Conservation (phyloP, 2,329 filamentous ascomycete genomes). For the Phoma herbarum region DNA sequence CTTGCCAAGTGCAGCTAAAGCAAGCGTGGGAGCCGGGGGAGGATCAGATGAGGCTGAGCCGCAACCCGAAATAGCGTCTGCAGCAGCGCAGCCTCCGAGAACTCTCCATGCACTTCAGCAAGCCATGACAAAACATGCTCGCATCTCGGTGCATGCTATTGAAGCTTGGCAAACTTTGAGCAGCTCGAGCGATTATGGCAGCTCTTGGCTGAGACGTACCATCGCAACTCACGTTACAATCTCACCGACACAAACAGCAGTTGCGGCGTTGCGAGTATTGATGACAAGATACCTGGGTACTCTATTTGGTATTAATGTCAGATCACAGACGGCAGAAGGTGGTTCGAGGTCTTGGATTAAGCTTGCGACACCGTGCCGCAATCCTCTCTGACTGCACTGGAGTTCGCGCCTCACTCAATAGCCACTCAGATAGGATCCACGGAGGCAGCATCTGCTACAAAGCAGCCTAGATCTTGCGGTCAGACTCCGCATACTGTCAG, state of each 20-base stretch:
- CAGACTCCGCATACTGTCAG: conserved; percentile 4
- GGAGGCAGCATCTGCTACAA: neutral
- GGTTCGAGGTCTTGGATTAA: neutral
- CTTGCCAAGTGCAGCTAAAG: conserved; percentile 1
- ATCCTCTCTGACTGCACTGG: conserved; percentile 6
- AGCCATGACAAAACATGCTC: conserved; percentile 4
- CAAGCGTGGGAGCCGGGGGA: conserved; percentile 9
- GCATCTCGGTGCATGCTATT: neutral
- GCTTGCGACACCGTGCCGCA: conserved; percentile 14
- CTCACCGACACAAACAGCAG: neutral
- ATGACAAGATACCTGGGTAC: neutral
- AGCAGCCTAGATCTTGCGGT: conserved; percentile 4
- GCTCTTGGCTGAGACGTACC: neutral
- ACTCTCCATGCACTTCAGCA: conserved; percentile 5
- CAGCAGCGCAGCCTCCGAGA: conserved; percentile 1
- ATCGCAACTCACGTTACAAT: neutral
- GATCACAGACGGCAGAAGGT: conserved; percentile 1
- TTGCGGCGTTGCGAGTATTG: neutral
- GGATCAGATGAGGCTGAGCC: conserved; percentile 11
- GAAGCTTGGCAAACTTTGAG: neutral
- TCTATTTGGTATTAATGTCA: neutral
- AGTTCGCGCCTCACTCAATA: conserved; percentile 6
- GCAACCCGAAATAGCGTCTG: conserved; percentile 8
- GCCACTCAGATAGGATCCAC: neutral
- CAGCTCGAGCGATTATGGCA: neutral